A percentile compares a stretch with the other conserved stretches of the same genome.
Evolutionary conservation across 2,329 filamentous ascomycete genomes (phyloP).

Genomic region (Metarhizium sp.): DNA sequence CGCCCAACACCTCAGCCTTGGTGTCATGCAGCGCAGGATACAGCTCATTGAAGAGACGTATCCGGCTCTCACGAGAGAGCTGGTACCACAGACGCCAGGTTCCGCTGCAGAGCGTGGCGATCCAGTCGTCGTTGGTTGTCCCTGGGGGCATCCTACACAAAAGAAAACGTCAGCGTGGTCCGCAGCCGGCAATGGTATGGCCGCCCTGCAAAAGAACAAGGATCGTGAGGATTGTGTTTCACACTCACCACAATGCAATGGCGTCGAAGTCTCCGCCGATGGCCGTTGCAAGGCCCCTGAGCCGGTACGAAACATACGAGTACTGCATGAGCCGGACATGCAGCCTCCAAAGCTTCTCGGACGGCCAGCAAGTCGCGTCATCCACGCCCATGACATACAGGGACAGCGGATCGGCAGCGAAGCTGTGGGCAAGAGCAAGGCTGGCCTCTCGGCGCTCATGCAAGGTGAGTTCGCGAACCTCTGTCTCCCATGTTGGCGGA

Average conservation of each 20-base stretch:
- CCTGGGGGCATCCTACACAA: slow-evolving; percentile 62
- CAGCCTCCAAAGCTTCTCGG: slow-evolving; percentile 64
- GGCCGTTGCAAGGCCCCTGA: slow-evolving; percentile 64
- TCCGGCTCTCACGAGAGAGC: slow-evolving; percentile 61
- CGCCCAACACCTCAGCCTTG: slow-evolving; percentile 60
- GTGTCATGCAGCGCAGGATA: slow-evolving; percentile 64
- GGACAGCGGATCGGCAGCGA: slow-evolving; percentile 64
- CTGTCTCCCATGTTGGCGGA: slow-evolving; percentile 41
- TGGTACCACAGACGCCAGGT: slow-evolving; percentile 71
- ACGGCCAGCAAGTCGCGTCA: slow-evolving; percentile 52
- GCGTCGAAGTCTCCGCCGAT: slow-evolving; percentile 69
- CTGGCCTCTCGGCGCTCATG: slow-evolving; percentile 64
- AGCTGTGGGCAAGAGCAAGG: slow-evolving; percentile 64
- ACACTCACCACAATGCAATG: slow-evolving; percentile 63
- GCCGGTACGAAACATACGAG: slow-evolving; percentile 64
- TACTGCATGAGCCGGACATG: slow-evolving; percentile 72
- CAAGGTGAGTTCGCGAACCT: slow-evolving; percentile 53
- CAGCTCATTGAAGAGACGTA: slow-evolving; percentile 70
- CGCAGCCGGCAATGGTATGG: background rate
- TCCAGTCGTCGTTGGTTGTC: slow-evolving; percentile 62
- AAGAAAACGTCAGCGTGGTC: background rate
- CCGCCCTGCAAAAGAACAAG: too few species aligned
- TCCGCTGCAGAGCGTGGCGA: slow-evolving; percentile 63
- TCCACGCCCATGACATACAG: slow-evolving; percentile 67
- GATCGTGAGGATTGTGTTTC: too few species aligned